Base-by-base conservation (phyloP, 2,329 filamentous ascomycete species). In the Thielaviopsis punctulata region DNA sequence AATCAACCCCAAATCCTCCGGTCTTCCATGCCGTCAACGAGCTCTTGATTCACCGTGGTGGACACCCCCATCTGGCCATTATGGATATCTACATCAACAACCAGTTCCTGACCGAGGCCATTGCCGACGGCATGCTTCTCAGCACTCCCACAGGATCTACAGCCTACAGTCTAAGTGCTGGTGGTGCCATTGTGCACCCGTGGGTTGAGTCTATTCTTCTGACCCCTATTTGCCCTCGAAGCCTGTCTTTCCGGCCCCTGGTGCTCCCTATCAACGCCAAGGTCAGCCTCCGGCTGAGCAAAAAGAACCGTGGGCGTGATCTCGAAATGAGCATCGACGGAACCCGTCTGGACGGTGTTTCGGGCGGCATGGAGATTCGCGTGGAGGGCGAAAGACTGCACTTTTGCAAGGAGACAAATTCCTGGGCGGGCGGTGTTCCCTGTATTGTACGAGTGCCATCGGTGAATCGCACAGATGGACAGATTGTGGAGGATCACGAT, bases 121-220 rank as follows among this genome's bases (percentile, higher is more conserved):
- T 94, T 12, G 90, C 89, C 1, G 92, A 98, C 64, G 92, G 92
- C 49, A 93, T 98, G 65, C 83, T 96, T 45, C 80, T 96, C 54
- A 88, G 84, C 57, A 95, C 90, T 0, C 92, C 92, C 0, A 98
- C 92, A 0, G 92, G 92, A 2, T 93, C 86, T 41, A 98, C 92
- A 0, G 92, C 92, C 0, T 98, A 98, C 69, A 92, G 84, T 55
- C 74, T 98, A n/a, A 92, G 84, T 58, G 85, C 84, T 2, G 92
- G 92, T 2, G 92, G 92, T 1, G 86, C 83, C 59, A 96, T 98
- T 59, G 85, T 96, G 41, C 92, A 98, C 64, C 92, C 92, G 0
- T 75, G 95, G 1, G 90, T 96, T 2, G 83, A 86, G 36, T 86
- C 86, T 1, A 74, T 96, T 13, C 77, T 95, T 23, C 77, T 98